A percentile compares a stretch with the other conserved stretches of the same genome.
Evolutionary conservation across 345 rosid species (phyloP).

Genomic region (Populus nigra): DNA sequence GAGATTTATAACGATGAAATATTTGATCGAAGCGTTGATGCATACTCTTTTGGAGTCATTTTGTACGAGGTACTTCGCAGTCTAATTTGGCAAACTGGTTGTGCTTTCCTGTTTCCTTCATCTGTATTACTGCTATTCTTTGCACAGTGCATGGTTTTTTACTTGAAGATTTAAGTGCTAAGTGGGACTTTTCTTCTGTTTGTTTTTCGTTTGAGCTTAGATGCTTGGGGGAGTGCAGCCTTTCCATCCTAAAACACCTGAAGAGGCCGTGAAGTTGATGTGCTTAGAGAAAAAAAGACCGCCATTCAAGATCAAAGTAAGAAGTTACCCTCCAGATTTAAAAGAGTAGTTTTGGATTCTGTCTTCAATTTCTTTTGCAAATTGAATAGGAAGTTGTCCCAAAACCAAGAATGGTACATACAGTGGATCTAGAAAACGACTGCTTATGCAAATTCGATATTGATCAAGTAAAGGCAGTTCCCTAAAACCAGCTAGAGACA

Average conservation of each 20-base stretch:
- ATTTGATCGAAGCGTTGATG: conserved; percentile 75
- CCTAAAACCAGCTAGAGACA: no score
- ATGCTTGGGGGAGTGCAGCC: conserved; percentile 83
- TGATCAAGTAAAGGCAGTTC: no score
- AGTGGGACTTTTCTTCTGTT: conserved; percentile 8
- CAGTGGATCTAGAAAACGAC: background rate
- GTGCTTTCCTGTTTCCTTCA: background rate
- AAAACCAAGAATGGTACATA: background rate
- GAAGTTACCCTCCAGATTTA: conserved; percentile 70
- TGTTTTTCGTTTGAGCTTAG: conserved; percentile 35
- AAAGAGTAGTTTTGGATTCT: conserved; percentile 59
- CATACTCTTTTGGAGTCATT: conserved; percentile 79
- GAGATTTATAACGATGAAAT: conserved; percentile 60
- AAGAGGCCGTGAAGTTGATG: conserved; percentile 62
- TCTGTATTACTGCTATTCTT: background rate
- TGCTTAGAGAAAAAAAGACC: conserved; percentile 74
- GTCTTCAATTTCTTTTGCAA: background rate
- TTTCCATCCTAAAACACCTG: conserved; percentile 65
- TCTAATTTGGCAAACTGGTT: background rate
- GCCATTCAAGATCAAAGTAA: conserved; percentile 56
- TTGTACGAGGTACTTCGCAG: conserved; percentile 66
- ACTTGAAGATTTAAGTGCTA: background rate
- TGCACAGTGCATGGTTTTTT: background rate
- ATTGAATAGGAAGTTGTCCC: background rate
- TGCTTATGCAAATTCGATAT: no score